These are phyloP conservation scores for Ligustrum vulgare DNA, from an alignment of 257 asterid species.

Conservation along the genomic window DNA sequence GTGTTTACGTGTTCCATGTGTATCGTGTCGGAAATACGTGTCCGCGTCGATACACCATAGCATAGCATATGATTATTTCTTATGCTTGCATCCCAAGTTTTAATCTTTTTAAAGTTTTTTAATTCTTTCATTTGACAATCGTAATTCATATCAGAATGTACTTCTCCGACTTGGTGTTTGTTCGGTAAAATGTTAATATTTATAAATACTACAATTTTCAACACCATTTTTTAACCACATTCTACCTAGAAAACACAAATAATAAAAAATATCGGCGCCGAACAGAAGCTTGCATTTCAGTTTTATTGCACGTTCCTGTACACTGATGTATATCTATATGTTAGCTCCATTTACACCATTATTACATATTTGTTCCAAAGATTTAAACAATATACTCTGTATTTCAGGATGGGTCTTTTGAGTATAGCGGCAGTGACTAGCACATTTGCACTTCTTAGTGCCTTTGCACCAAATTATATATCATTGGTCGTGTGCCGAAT, in stretches of 20 bases:
- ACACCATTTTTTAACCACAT: too few species aligned
- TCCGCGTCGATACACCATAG: too few species aligned
- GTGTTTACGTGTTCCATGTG: too few species aligned
- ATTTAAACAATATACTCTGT: background rate
- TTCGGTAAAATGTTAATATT: too few species aligned
- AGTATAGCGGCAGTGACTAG: slow-evolving; percentile 63
- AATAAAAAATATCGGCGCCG: too few species aligned
- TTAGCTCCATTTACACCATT: background rate
- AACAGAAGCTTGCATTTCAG: too few species aligned
- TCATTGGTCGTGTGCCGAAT: slow-evolving; percentile 51
- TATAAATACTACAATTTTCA: too few species aligned
- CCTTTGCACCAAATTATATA: slow-evolving; percentile 61
- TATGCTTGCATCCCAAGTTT: slow-evolving; percentile 1
- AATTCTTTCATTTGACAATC: background rate
- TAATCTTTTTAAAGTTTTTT: background rate
- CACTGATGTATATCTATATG: background rate
- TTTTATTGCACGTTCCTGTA: background rate
- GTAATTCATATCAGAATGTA: background rate
- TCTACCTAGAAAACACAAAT: too few species aligned
- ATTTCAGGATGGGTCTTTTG: slow-evolving; percentile 64
- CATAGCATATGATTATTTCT: background rate
- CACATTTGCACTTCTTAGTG: slow-evolving; percentile 53
- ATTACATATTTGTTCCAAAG: background rate
- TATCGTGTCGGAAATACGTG: too few species aligned
- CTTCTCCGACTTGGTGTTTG: background rate